phyloP scores from a whole-genome alignment of 2,329 filamentous ascomycete species.

The Penicillium italicum region DNA sequence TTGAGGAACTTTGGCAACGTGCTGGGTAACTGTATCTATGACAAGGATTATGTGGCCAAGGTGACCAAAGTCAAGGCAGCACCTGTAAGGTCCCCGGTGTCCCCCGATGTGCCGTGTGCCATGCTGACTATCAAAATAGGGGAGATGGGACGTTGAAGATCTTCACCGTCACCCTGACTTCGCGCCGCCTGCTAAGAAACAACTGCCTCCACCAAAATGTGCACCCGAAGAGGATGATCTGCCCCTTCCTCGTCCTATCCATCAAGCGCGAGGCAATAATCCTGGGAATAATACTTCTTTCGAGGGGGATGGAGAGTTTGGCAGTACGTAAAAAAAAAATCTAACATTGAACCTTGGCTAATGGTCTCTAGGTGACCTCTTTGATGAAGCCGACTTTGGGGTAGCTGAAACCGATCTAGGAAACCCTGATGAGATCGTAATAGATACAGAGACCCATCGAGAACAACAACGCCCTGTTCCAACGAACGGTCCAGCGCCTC shows the following conservation, averaged over 20 bases:
- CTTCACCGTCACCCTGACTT: constrained; percentile 79
- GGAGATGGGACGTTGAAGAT: constrained; percentile 73
- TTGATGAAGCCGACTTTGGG: constrained; percentile 74
- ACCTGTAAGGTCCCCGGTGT: constrained; percentile 46
- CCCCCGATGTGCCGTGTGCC: neutral
- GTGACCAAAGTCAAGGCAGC: constrained; percentile 84
- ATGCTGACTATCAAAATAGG: constrained; percentile 31
- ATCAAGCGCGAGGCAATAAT: constrained; percentile 30
- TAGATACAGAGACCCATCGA: constrained; percentile 42
- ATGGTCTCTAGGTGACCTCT: constrained; percentile 51
- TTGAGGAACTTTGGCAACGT: constrained; percentile 92
- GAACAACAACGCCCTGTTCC: constrained; percentile 28
- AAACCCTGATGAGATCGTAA: constrained; percentile 71
- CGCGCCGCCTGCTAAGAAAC: constrained; percentile 55
- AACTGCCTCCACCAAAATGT: constrained; percentile 40
- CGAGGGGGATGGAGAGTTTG: constrained; percentile 44
- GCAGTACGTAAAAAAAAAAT: constrained; percentile 31
- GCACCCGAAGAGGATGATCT: constrained; percentile 49
- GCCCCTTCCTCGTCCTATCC: constrained; percentile 35
- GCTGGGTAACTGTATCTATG: constrained; percentile 96
- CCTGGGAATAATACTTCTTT: constrained; percentile 29
- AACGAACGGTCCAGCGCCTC: constrained; percentile 20
- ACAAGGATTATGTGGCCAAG: constrained; percentile 86
- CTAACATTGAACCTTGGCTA: constrained; percentile 9
- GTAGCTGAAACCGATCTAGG: constrained; percentile 57